Percentiles rank a stretch among this genome's conserved stretches.
These are phyloP conservation scores for Aureobasidium sp. DNA, from an alignment of 2,329 filamentous ascomycete genomes.

Conservation along the genomic window DNA sequence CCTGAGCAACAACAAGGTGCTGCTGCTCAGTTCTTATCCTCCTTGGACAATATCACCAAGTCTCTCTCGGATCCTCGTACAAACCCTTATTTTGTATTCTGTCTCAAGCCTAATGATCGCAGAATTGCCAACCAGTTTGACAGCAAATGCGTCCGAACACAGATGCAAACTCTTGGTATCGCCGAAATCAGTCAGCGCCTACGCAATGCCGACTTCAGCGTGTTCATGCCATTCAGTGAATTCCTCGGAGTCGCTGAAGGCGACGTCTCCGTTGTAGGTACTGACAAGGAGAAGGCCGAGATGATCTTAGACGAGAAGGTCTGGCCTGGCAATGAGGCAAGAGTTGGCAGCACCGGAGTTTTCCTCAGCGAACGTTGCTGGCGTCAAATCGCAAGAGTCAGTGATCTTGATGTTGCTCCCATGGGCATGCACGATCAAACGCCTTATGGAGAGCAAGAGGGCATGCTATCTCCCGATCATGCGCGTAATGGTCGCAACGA, in stretches of 20 bases:
- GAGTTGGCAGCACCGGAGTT: constrained; percentile 83
- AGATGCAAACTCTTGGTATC: constrained; percentile 92
- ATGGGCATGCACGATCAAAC: constrained; percentile 51
- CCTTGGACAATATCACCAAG: constrained; percentile 84
- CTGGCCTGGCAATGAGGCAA: constrained; percentile 88
- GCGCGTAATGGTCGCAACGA: constrained; percentile 50
- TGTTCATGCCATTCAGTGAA: constrained; percentile 93
- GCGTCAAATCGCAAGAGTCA: constrained; percentile 77
- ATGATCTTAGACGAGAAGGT: constrained; percentile 84
- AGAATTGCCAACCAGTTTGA: constrained; percentile 98
- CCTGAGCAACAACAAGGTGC: constrained; percentile 66
- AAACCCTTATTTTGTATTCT: constrained; percentile 95
- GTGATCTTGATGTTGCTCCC: constrained; percentile 52
- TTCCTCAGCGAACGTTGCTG: constrained; percentile 95
- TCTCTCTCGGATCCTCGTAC: constrained; percentile 74
- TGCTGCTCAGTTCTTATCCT: constrained; percentile 82
- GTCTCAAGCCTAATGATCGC: constrained; percentile 92
- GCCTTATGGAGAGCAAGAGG: constrained; percentile 52
- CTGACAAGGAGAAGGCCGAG: constrained; percentile 85
- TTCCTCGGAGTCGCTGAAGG: constrained; percentile 84
- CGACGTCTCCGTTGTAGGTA: constrained; percentile 80
- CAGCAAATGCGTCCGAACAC: constrained; percentile 92
- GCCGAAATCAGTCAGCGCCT: constrained; percentile 93
- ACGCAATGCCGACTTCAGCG: constrained; percentile 86
- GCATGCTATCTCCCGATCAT: constrained; percentile 48